Evolutionary conservation across 1,284 basidiomycete genomes (phyloP).

Genomic region (Pyrrhoderma lamaoense): DNA sequence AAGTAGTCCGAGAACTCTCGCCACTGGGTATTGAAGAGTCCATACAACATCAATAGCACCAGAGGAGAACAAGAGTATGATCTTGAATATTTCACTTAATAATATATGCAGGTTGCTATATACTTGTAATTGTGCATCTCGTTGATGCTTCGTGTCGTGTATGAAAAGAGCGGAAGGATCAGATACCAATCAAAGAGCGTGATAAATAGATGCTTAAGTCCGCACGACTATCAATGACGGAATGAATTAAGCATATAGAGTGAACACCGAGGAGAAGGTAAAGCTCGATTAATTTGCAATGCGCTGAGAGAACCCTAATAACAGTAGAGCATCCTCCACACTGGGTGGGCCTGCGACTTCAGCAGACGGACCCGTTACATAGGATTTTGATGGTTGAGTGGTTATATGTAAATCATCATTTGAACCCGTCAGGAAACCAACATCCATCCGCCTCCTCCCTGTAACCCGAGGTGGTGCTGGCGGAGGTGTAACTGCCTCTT

Average conservation of each 20-base stretch:
- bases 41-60: too few relatives aligned
- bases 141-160: too few relatives aligned
- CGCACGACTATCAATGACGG: background rate
- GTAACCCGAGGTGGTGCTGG: conserved; percentile 45
- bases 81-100: too few relatives aligned
- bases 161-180: background rate
- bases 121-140: too few relatives aligned
- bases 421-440: conserved; percentile 18
- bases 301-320: conserved; percentile 64
- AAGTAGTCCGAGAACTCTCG: too few relatives aligned
- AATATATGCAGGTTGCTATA: too few relatives aligned
- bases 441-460: conserved; percentile 16
- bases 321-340: conserved; percentile 58
- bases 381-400: conserved; percentile 1
- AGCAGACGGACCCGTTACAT: conserved; percentile 6
- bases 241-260: background rate
- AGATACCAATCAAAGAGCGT: background rate
- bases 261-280: too few relatives aligned
- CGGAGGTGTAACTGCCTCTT: conserved; percentile 65
- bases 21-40: too few relatives aligned
- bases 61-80: too few relatives aligned
- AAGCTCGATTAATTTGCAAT: conserved; percentile 27
- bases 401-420: conserved; percentile 16
- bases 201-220: background rate
- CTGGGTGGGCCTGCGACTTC: conserved; percentile 22